Evolutionary conservation across 208 protist species (phyloP), one percentile per base, ranked within the genome.

Genomic region (Eutreptiella sp.): DNA sequence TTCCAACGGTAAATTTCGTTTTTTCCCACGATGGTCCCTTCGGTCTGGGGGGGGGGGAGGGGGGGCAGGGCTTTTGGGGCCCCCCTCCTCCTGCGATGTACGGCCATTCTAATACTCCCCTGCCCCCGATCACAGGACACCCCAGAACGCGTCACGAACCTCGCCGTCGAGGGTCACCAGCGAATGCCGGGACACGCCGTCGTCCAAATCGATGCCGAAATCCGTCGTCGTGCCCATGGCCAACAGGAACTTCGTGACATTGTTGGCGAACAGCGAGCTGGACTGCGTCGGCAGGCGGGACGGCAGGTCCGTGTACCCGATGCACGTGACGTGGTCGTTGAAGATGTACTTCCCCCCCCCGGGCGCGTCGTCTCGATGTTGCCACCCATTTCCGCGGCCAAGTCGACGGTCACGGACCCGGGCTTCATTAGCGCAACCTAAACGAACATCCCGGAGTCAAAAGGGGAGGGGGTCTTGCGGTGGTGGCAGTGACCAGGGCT

Each of bases 381-480:
- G 16, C 90, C 90, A 38, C 90, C 90, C 7, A 73, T 64, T 38
- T 79, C 68, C 32, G 90, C 80, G 0, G 90, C 90, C 0, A 96
- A 62, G 74, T 96, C 90, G 23, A 96, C 88, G 1, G 88, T 61
- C 1, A 95, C 90, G 5, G 78, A 85, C 27, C 89, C 89, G 2
- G 66, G 65, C 63, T 86, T 88, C 86, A 92, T 92, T 23, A 14
- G 14, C 35, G n/a, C 45, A n/a, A n/a, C n/a, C n/a, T n/a, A n/a
- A n/a, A n/a, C n/a, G n/a, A n/a, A n/a, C n/a, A n/a, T n/a, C n/a
- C n/a, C n/a, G n/a, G n/a, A n/a, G n/a, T n/a, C n/a, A n/a, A n/a
- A n/a, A n/a, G n/a, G n/a, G n/a, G n/a, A n/a, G n/a, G n/a, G n/a
- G n/a, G n/a, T n/a, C n/a, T n/a, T n/a, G n/a, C n/a, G n/a, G n/a